A percentile compares a stretch with the other conserved stretches of the same genome.
phyloP scores from a whole-genome alignment of 345 rosid genomes.

The Hibiscus mutabilis region DNA sequence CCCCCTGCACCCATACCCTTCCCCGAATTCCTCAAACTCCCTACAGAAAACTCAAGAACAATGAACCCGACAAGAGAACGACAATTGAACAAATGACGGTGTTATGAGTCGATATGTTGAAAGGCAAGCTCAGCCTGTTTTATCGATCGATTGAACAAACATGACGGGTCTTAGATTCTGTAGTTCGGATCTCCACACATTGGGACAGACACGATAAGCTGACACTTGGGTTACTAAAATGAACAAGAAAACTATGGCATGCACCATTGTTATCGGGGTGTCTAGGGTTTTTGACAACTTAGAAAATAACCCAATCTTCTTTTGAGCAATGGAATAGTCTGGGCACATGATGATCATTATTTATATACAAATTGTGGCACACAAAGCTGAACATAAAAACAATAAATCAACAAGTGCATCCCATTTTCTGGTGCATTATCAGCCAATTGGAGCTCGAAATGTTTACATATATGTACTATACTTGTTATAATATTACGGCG shows the following conservation, averaged over 20 bases:
- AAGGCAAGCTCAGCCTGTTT: slow-evolving; percentile 36
- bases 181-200: slow-evolving; percentile 26
- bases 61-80: slow-evolving; percentile 34
- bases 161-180: too few relatives aligned
- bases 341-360: slow-evolving; percentile 5
- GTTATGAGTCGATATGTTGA: slow-evolving; percentile 50
- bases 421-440: not conserved
- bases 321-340: slow-evolving; percentile 7
- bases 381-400: not conserved
- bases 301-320: not conserved
- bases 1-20: slow-evolving; percentile 33
- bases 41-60: slow-evolving; percentile 43
- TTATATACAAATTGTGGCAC: slow-evolving; percentile 16
- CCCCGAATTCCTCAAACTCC: slow-evolving; percentile 31
- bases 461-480: not conserved
- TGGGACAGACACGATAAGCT: slow-evolving; percentile 32
- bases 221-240: slow-evolving; percentile 24
- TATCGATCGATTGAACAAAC: too few relatives aligned
- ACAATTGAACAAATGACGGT: slow-evolving; percentile 56
- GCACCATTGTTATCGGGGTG: slow-evolving; percentile 19
- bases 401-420: not conserved
- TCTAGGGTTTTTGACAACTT: not conserved
- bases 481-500: not conserved
- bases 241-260: slow-evolving; percentile 16
- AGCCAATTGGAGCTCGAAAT: not conserved